A percentile compares a stretch with the other conserved stretches of the same genome.
Evolutionary conservation across 345 rosid genomes (phyloP).

Genomic region (Combretum micranthum): DNA sequence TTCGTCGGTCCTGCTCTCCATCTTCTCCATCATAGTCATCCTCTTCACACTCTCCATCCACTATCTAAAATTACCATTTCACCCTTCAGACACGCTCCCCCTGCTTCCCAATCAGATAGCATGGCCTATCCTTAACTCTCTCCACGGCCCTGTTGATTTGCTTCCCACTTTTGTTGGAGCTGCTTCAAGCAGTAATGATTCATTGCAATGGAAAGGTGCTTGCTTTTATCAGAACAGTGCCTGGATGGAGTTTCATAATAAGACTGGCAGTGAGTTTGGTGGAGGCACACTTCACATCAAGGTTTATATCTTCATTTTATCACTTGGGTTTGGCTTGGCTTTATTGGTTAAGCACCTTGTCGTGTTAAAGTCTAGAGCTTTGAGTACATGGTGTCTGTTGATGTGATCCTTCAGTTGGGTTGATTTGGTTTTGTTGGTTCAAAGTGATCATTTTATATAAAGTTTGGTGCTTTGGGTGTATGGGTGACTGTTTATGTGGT

Average conservation of each 20-base stretch:
- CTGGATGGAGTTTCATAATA: constrained; percentile 87
- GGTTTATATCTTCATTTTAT: constrained; percentile 23
- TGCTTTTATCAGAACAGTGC: constrained; percentile 74
- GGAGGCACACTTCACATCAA: constrained; percentile 92
- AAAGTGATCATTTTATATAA: no score
- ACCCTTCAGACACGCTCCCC: constrained; percentile 67
- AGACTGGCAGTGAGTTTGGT: constrained; percentile 68
- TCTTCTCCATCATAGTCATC: background rate
- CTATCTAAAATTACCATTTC: constrained; percentile 41
- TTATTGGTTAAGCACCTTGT: background rate
- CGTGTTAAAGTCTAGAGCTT: background rate
- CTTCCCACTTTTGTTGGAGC: constrained; percentile 81
- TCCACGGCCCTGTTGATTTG: constrained; percentile 58
- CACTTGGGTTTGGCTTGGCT: background rate
- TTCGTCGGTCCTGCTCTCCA: no score
- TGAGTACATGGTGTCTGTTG: background rate
- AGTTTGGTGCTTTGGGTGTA: constrained; percentile 2
- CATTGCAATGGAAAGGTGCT: constrained; percentile 77
- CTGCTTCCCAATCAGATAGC: constrained; percentile 62
- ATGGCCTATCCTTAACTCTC: constrained; percentile 70
- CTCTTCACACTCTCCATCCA: constrained; percentile 7
- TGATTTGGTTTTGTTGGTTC: no score
- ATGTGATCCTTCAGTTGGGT: background rate
- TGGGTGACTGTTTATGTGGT: background rate
- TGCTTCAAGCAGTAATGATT: constrained; percentile 39